phyloP scores from a whole-genome alignment of 768 basidiomycete genomes.

The Piloderma croceum region DNA sequence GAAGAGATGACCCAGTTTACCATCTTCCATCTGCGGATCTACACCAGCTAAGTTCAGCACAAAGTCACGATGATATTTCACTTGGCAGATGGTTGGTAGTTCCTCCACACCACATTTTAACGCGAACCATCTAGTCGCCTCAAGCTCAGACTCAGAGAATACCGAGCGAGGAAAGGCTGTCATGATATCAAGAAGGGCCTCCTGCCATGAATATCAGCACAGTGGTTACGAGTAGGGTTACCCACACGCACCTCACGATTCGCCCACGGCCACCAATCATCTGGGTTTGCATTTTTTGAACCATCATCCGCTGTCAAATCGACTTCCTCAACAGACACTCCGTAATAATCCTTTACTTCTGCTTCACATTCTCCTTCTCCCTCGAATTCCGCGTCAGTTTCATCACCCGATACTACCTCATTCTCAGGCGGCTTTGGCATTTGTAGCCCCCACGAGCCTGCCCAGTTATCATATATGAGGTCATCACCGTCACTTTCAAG shows the following conservation, averaged over 20 bases:
- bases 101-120: constrained; percentile 1
- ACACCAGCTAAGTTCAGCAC: constrained; percentile 1
- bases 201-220: constrained; percentile 1
- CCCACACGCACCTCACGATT: background rate
- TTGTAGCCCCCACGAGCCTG: no score
- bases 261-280: background rate
- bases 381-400: no score
- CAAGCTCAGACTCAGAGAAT: constrained; percentile 13
- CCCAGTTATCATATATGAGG: no score
- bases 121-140: constrained; percentile 9
- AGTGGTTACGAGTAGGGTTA: background rate
- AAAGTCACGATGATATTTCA: constrained; percentile 5
- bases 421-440: no score
- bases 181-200: constrained; percentile 6
- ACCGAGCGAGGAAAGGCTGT: constrained; percentile 11
- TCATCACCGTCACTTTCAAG: no score
- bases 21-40: background rate
- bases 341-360: no score
- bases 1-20: background rate
- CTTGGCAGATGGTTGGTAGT: constrained; percentile 5
- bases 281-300: no score
- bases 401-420: no score
- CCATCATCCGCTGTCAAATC: constrained; percentile 85
- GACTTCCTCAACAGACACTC: constrained; percentile 68
- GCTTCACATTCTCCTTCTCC: no score